phyloP scores from a whole-genome alignment of 1,284 basidiomycete species.

The Cutaneotrichosporon sp. region DNA sequence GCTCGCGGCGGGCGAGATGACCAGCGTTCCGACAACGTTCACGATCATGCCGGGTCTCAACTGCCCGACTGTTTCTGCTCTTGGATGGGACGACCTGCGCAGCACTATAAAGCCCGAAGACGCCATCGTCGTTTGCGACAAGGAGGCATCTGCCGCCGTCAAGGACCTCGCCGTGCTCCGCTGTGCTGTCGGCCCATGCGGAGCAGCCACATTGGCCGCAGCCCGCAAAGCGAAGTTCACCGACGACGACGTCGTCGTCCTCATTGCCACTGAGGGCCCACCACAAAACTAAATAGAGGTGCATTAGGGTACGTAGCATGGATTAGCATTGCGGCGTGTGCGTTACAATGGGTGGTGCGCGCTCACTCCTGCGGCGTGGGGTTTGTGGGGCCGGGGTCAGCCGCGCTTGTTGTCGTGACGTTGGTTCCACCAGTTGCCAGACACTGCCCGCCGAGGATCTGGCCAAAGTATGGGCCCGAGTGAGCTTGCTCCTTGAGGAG shows the following conservation, averaged over 20 bases:
- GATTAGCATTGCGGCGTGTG: too few relatives aligned
- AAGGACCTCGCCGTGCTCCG: not conserved
- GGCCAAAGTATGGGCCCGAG: too few relatives aligned
- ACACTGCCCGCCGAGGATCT: too few relatives aligned
- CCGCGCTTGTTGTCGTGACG: too few relatives aligned
- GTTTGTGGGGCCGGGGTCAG: too few relatives aligned
- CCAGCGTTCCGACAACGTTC: not conserved
- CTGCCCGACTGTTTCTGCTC: conserved; percentile 12
- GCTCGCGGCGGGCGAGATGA: conserved; percentile 2
- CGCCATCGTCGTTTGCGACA: conserved; percentile 13
- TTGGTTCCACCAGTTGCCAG: too few relatives aligned
- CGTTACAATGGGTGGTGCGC: too few relatives aligned
- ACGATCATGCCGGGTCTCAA: conserved; percentile 18
- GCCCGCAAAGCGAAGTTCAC: conserved; percentile 7
- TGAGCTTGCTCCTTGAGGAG: too few relatives aligned
- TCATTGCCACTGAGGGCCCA: conserved; percentile 17
- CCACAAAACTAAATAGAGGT: not conserved
- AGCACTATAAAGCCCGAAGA: conserved; percentile 5
- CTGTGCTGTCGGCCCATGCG: conserved; percentile 14
- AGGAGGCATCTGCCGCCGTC: conserved; percentile 3
- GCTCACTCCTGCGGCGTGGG: too few relatives aligned
- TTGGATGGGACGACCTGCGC: conserved; percentile 15
- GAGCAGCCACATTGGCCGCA: conserved; percentile 14
- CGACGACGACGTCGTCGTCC: conserved; percentile 13
- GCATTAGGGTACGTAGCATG: not conserved